phyloP scores from a whole-genome alignment of 331 rosid species.

The Spiraea crenata region DNA sequence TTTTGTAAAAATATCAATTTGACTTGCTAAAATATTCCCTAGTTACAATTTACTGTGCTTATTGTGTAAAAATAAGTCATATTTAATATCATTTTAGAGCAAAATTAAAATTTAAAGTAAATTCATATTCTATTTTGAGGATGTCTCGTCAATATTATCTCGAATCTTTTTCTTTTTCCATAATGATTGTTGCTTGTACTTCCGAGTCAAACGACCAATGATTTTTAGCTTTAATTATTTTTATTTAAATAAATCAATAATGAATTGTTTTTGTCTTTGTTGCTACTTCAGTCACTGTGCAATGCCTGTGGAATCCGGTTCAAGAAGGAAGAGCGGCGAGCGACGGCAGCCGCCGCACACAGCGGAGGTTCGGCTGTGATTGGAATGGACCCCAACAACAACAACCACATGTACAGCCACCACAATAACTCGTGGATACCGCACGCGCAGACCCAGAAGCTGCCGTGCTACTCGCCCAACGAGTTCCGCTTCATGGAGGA shows the following conservation, averaged over 20 bases:
- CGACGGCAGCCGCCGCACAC: constrained; percentile 57
- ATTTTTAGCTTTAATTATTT: background rate
- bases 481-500: constrained; percentile 64
- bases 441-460: constrained; percentile 53
- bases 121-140: too few species aligned
- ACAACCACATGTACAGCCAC: constrained; percentile 35
- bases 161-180: background rate
- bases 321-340: constrained; percentile 96
- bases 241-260: too few species aligned
- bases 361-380: background rate
- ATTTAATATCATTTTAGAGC: too few species aligned
- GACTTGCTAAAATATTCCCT: too few species aligned
- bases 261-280: background rate
- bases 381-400: constrained; percentile 36
- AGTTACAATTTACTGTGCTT: too few species aligned
- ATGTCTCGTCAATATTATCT: too few species aligned
- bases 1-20: too few species aligned
- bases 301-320: constrained; percentile 98
- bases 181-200: constrained; percentile 10
- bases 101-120: too few species aligned
- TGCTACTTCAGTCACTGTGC: constrained; percentile 74
- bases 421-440: constrained; percentile 55
- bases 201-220: constrained; percentile 22
- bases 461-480: constrained; percentile 55
- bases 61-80: too few species aligned